phyloP scores from a whole-genome alignment of 176 grass and related monocot genomes.

The Cenchrus fungigraminus region DNA sequence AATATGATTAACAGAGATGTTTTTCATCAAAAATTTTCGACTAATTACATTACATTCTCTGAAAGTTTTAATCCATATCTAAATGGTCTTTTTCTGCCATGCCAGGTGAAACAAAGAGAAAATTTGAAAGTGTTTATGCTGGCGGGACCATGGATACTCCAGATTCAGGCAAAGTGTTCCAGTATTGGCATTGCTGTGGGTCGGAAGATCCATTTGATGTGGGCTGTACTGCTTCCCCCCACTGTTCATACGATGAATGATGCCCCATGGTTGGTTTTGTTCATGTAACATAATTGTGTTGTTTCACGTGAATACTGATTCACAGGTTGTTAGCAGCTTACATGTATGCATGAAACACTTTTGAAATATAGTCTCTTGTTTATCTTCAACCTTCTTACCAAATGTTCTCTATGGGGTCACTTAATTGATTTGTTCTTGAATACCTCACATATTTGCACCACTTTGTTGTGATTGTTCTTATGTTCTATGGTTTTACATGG shows the following conservation, averaged over 20 bases:
- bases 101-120: slow-evolving; percentile 91
- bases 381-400: background rate
- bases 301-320: background rate
- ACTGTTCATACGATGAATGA: slow-evolving; percentile 87
- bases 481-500: slow-evolving; percentile 3
- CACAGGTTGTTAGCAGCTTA: background rate
- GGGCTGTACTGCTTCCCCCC: slow-evolving; percentile 82
- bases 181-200: slow-evolving; percentile 98
- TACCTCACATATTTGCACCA: background rate
- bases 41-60: background rate
- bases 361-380: background rate
- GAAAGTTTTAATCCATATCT: background rate
- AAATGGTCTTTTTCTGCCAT: background rate
- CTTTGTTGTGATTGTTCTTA: background rate
- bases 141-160: slow-evolving; percentile 90
- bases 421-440: slow-evolving; percentile 29
- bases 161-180: slow-evolving; percentile 78
- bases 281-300: slow-evolving; percentile 2
- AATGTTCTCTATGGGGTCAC: background rate
- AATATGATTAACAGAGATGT: background rate
- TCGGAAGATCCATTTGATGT: slow-evolving; percentile 83
- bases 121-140: slow-evolving; percentile 87
- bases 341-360: background rate
- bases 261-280: background rate
- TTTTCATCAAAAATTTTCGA: background rate